Evolutionary conservation across 192 early-diverging fungal genomes (phyloP), one percentile per base, ranked within the genome.

Genomic region (Anaeromyces robustus): DNA sequence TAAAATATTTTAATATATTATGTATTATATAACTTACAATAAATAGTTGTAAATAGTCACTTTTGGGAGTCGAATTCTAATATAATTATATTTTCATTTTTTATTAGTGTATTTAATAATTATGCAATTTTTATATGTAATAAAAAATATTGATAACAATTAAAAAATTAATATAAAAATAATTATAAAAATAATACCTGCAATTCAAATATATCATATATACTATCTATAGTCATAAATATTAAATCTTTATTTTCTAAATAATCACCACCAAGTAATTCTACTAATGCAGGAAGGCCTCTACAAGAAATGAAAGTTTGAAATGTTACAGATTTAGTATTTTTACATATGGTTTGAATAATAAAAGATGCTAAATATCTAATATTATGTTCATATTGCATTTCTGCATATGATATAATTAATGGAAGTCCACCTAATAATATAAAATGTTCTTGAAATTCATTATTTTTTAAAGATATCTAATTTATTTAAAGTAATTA

Each of bases 281-380:
- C 82, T 26, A 90, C 85, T 19, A 92, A 77, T 7, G 87, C 83
- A 31, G 86, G 78, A 2, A 90, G 79, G 0, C 89, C 89, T 19
- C 88, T 84, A 80, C 90, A 92, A 17, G 89, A 88, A 68, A 92
- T 81, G 80, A 91, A 89, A 86, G 90, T 89, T 52, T 89, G 90
- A 4, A 90, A 84, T 31, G 88, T 87, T 26, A 85, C 29, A 1
- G 87, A 80, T 29, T 84, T 88, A 13, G 84, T 84, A 30, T 84
- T 68, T 68, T 68, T 80, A 52, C 89, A 91, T 30, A 90, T 86
- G 28, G 86, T 85, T 29, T 82, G 79, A 30, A 89, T 86, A 84
- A 91, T 90, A 16, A 79, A 79, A 3, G 88, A 89, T 1, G 88
- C 88, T 77, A 86, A 86, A 19, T 86, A 77, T 30, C 88, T 84